Conservation (phyloP, 768 basidiomycete genomes). For the Leucogyrophana mollusca region DNA sequence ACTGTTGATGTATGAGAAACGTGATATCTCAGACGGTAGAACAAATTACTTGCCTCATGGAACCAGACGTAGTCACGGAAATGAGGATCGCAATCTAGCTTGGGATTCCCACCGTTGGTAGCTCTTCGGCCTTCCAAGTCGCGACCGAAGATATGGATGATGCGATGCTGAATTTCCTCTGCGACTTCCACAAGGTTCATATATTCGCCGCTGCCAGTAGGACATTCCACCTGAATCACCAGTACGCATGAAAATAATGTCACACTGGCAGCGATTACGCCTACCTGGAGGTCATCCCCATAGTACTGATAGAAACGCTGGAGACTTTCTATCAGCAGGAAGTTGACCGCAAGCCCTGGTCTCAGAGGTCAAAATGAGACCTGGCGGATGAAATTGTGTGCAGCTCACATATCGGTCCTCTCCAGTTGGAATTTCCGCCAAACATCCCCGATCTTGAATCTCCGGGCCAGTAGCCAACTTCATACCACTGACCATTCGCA, state of each 20-base stretch:
- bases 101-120: conserved; percentile 86
- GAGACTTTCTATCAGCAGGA: conserved; percentile 91
- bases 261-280: not conserved
- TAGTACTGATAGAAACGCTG: conserved; percentile 99
- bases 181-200: conserved; percentile 95
- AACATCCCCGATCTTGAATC: conserved; percentile 98
- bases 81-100: conserved; percentile 88
- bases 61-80: conserved; percentile 98
- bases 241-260: conserved; percentile 1
- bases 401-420: conserved; percentile 80
- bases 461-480: conserved; percentile 97
- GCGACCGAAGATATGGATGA: conserved; percentile 97
- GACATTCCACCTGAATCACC: conserved; percentile 75
- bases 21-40: not conserved
- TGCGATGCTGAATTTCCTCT: conserved; percentile 98
- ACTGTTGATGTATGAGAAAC: conserved; percentile 52
- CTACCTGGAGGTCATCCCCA: conserved; percentile 79
- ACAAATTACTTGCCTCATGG: conserved; percentile 64
- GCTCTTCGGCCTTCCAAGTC: conserved; percentile 85
- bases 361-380: conserved; percentile 2
- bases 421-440: conserved; percentile 97
- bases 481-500: conserved; percentile 88
- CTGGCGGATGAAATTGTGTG: not conserved
- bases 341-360: conserved; percentile 93
- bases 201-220: conserved; percentile 94